Conservation (phyloP, 179 eudicot species). For the Beta macrorhiza region DNA sequence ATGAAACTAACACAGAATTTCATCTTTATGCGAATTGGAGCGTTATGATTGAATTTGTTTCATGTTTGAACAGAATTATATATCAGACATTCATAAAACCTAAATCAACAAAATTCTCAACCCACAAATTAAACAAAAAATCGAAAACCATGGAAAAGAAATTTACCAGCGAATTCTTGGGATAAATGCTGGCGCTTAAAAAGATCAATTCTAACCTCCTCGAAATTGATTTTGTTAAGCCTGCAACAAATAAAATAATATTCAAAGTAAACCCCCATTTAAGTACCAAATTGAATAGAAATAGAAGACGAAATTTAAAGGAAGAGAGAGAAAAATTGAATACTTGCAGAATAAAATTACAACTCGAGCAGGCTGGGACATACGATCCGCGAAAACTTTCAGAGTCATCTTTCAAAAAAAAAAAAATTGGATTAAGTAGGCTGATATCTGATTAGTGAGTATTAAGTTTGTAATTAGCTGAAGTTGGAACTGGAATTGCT, state of each 20-base stretch:
- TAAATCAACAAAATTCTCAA: neutral
- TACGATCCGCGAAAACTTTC: conserved; percentile 37
- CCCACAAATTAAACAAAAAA: neutral
- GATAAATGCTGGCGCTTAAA: conserved; percentile 39
- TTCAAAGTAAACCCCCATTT: neutral
- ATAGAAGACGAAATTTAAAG: neutral
- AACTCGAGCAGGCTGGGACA: conserved; percentile 51
- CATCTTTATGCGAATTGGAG: neutral
- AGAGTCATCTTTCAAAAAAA: conserved; percentile 27
- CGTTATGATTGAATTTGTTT: neutral
- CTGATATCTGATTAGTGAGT: neutral
- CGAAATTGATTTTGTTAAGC: conserved; percentile 53
- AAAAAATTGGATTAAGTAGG: neutral
- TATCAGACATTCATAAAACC: too few relatives aligned
- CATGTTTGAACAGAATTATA: neutral
- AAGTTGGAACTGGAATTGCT: neutral
- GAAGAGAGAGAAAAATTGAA: neutral
- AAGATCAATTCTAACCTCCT: conserved; percentile 52
- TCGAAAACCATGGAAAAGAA: neutral
- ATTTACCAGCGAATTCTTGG: conserved; percentile 45
- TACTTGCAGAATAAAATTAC: conserved; percentile 49
- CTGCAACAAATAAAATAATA: conserved; percentile 33
- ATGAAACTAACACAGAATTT: neutral
- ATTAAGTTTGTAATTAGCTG: neutral
- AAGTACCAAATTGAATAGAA: neutral